Conservation (phyloP, 768 basidiomycete genomes). For the Favolaschia claudopus region DNA sequence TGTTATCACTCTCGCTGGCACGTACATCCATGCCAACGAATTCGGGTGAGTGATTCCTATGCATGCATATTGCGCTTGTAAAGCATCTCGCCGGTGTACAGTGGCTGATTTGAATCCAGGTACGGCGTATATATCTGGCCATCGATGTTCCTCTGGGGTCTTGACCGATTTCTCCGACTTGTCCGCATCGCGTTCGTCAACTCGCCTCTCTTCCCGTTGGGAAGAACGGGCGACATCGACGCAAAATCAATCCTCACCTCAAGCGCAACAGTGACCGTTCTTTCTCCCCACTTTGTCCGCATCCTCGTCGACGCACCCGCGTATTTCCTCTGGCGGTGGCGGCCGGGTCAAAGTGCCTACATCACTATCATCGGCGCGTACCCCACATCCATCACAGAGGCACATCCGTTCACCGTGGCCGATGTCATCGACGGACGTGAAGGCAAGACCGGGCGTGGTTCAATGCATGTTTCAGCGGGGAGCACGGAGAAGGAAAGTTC, state of each 20-base stretch:
- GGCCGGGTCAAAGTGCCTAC: constrained; percentile 62
- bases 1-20: constrained; percentile 47
- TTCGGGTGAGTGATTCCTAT: constrained; percentile 34
- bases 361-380: constrained; percentile 58
- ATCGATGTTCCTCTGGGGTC: constrained; percentile 58
- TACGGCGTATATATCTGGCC: constrained; percentile 51
- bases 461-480: background rate
- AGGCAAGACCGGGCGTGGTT: background rate
- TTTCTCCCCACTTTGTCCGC: constrained; percentile 56
- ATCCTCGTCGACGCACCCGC: constrained; percentile 50
- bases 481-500: background rate
- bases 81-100: too few relatives aligned
- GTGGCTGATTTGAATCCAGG: constrained; percentile 37
- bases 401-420: constrained; percentile 71
- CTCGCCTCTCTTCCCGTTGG: constrained; percentile 32
- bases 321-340: constrained; percentile 53
- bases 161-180: constrained; percentile 61
- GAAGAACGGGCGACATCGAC: constrained; percentile 28
- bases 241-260: too few relatives aligned
- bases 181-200: constrained; percentile 54
- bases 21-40: constrained; percentile 49
- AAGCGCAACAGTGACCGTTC: constrained; percentile 49
- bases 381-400: constrained; percentile 50
- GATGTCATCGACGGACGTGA: constrained; percentile 39
- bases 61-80: background rate